Conservation (phyloP, 1,284 basidiomycete species). For the Laetiporus sulphureus region DNA sequence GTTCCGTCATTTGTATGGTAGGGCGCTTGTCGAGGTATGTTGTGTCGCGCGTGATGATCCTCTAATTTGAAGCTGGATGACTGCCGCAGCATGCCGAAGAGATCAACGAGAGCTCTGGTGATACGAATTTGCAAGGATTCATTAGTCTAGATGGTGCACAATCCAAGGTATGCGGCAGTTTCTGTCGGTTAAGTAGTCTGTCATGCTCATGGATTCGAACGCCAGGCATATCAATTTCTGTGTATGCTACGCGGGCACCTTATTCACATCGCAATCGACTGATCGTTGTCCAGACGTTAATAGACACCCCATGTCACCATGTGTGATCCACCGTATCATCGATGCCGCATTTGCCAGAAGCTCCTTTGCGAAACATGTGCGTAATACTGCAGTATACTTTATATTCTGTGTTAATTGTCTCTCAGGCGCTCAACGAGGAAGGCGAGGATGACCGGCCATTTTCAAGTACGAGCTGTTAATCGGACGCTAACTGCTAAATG, state of each 20-base stretch:
- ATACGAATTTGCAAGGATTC: slow-evolving; percentile 66
- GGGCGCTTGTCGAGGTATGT: slow-evolving; percentile 57
- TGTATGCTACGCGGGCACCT: slow-evolving; percentile 54
- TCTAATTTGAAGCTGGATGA: background rate
- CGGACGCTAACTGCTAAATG: background rate
- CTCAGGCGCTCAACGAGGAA: slow-evolving; percentile 57
- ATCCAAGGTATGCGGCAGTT: slow-evolving; percentile 49
- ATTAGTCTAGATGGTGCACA: slow-evolving; percentile 70
- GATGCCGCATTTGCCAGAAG: slow-evolving; percentile 61
- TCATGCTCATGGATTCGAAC: too few relatives aligned
- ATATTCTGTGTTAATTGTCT: slow-evolving; percentile 4
- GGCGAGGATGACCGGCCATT: slow-evolving; percentile 41
- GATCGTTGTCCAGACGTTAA: slow-evolving; percentile 62
- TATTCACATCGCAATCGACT: background rate
- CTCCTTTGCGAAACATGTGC: slow-evolving; percentile 64
- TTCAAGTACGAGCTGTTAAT: slow-evolving; percentile 33
- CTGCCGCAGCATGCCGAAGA: slow-evolving; percentile 54
- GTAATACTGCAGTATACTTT: slow-evolving; percentile 10
- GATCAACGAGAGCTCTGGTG: slow-evolving; percentile 44
- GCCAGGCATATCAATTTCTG: slow-evolving; percentile 74
- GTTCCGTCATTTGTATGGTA: slow-evolving; percentile 66
- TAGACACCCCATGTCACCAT: slow-evolving; percentile 59
- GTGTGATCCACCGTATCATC: slow-evolving; percentile 68
- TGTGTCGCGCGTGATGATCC: slow-evolving; percentile 1
- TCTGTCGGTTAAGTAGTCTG: too few relatives aligned